A percentile compares a stretch with the other conserved stretches of the same genome.
These are phyloP conservation scores for Pestalotiopsis fici DNA, from an alignment of 2,329 filamentous ascomycete species.

Conservation along the genomic window DNA sequence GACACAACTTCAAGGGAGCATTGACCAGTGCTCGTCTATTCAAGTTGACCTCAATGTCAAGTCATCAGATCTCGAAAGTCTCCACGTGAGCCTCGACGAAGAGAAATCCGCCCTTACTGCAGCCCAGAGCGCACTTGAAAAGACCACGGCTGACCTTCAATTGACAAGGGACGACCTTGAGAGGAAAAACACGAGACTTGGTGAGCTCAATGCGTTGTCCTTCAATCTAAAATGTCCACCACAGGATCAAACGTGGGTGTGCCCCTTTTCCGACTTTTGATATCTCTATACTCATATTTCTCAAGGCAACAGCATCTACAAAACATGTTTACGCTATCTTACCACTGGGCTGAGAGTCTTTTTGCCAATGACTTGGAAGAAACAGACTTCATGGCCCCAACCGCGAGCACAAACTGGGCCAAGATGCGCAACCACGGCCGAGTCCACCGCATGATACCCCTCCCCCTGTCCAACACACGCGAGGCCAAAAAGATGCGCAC, in stretches of 20 bases:
- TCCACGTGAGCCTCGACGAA: slow-evolving; percentile 1
- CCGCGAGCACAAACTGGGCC: slow-evolving; percentile 2
- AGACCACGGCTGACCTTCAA: not conserved
- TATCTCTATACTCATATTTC: not conserved
- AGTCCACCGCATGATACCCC: slow-evolving; percentile 20
- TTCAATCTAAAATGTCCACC: slow-evolving; percentile 11
- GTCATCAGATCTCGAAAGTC: slow-evolving; percentile 3
- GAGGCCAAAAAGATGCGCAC: slow-evolving; percentile 38
- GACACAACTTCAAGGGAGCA: not conserved
- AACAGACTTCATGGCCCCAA: not conserved
- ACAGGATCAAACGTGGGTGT: slow-evolving; percentile 4
- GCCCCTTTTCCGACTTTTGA: not conserved
- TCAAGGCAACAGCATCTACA: slow-evolving; percentile 8
- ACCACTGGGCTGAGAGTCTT: slow-evolving; percentile 2
- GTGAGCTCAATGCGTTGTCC: slow-evolving; percentile 6
- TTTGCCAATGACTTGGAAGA: slow-evolving; percentile 9
- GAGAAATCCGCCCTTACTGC: not conserved
- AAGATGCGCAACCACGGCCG: slow-evolving; percentile 9
- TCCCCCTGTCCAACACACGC: slow-evolving; percentile 33
- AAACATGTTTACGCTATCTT: slow-evolving; percentile 8
- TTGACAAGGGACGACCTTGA: not conserved
- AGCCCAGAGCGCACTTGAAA: not conserved
- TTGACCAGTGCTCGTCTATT: not conserved
- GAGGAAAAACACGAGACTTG: not conserved
- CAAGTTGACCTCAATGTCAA: not conserved